These are phyloP conservation scores for Ophiocordyceps unilateralis DNA, from an alignment of 2,329 filamentous ascomycete species.

Conservation along the genomic window DNA sequence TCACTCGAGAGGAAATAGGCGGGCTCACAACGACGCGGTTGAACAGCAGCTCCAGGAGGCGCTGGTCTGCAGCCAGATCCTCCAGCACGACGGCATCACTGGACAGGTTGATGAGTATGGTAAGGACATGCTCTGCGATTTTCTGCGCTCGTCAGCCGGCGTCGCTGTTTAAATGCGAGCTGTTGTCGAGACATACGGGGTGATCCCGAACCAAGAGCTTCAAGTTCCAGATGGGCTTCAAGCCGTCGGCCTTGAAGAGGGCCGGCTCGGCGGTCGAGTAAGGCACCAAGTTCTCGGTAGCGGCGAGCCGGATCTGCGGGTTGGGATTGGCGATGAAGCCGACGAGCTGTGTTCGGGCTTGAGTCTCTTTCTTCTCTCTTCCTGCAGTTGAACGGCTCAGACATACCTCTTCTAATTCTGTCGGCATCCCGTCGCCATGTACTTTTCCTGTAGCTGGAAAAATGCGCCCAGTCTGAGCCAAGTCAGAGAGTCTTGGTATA, in stretches of 20 bases:
- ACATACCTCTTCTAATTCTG: constrained; percentile 57
- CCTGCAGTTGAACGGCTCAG: background rate
- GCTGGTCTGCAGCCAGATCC: constrained; percentile 57
- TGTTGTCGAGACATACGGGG: constrained; percentile 33
- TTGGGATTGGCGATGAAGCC: constrained; percentile 88
- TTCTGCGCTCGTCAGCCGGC: constrained; percentile 29
- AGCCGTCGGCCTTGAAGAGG: constrained; percentile 68
- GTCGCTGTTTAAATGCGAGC: background rate
- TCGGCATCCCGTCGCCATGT: constrained; percentile 37
- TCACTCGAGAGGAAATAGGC: background rate
- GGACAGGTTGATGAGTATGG: constrained; percentile 74
- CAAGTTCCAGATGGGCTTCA: constrained; percentile 69
- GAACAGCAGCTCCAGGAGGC: constrained; percentile 61
- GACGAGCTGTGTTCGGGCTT: constrained; percentile 47
- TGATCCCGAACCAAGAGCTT: constrained; percentile 80
- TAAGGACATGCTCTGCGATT: constrained; percentile 85
- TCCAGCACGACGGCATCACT: constrained; percentile 61
- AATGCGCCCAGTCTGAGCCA: background rate
- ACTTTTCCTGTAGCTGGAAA: background rate
- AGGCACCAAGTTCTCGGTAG: constrained; percentile 71
- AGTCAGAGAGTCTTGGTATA: too few species aligned
- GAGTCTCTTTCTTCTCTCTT: background rate
- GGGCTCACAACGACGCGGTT: constrained; percentile 52
- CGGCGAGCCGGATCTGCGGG: constrained; percentile 73
- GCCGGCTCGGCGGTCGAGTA: constrained; percentile 57